Conservation (phyloP, 2,329 filamentous ascomycete genomes). For the Teratosphaeriaceae sp. region DNA sequence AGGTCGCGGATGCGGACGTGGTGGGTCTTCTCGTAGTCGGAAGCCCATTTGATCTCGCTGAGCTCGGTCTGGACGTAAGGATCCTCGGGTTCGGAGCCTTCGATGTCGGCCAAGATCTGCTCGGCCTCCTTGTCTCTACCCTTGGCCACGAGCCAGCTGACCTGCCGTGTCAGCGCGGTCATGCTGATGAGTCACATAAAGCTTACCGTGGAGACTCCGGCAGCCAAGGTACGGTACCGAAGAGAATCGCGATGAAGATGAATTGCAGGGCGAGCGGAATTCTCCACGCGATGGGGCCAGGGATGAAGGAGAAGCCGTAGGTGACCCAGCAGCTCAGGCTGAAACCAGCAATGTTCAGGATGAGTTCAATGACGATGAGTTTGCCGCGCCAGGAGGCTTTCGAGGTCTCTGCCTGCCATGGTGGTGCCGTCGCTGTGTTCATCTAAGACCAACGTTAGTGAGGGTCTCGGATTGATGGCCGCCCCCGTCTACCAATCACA, state of each 20-base stretch:
- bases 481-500: no score
- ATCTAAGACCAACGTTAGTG: no score
- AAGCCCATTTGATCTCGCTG: conserved; percentile 42
- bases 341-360: conserved; percentile 29
- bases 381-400: conserved; percentile 27
- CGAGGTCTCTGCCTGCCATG: conserved; percentile 31
- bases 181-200: no score
- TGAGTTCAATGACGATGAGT: conserved; percentile 27
- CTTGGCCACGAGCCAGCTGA: conserved; percentile 33
- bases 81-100: conserved; percentile 38
- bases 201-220: conserved; percentile 32
- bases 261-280: conserved; percentile 42
- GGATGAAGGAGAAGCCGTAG: conserved; percentile 32
- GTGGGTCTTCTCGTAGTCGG: conserved; percentile 45
- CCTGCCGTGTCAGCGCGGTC: no score
- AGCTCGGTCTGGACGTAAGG: conserved; percentile 39
- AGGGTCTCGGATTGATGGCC: no score
- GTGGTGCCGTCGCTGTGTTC: conserved; percentile 25
- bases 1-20: conserved; percentile 46
- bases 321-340: conserved; percentile 29
- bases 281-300: conserved; percentile 39
- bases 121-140: conserved; percentile 41
- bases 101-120: conserved; percentile 44
- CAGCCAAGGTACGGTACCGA: conserved; percentile 32
- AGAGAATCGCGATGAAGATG: conserved; percentile 30